Base-by-base conservation (phyloP, 371 early-diverging fungal genomes). In the Thermomucor indicae-seudaticae region DNA sequence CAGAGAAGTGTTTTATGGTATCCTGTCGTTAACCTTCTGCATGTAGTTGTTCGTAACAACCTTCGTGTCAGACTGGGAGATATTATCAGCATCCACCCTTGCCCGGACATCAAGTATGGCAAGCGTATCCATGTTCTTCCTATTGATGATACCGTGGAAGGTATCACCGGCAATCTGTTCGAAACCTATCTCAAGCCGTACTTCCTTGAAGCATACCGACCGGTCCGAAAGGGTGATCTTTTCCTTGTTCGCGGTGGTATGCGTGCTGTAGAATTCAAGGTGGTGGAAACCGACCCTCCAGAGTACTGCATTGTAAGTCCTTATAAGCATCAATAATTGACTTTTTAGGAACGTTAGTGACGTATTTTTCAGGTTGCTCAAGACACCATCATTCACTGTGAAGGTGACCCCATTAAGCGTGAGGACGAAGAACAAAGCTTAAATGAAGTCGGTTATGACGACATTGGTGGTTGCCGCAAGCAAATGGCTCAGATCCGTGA, bases 401-500 rank as follows among this genome's bases (percentile, higher is more conserved):
- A 98, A 66, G 98, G 97, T 48, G 96, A 95, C 34, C 95, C 99
- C 10, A 89, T 96, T 72, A 95, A 95, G 78, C 93, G 98, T 52
- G 99, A 99, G 69, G 96, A 98, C 58, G 97, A 98, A 70, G 97
- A 97, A 57, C 82, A 85, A 56, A 95, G 90, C 57, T 83, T 95
- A 42, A 90, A 88, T 62, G 91, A 89, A 59, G 92, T 99, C 47
- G 99, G 99, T 45, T 99, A 99, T 71, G 99, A 99, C 67, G 98
- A 98, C 70, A 92, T 99, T 77, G 99, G 99, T 69, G 99, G 99
- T 52, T 91, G 91, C 70, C 91, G 99, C 63, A 96, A 93, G 70
- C 99, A 99, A 72, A 90, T 99, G 86, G 99, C 99, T 10, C 98
- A 99, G 79, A 99, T 99, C 54, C 93, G 98, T 66, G 99, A 99